Evolutionary conservation across 1,284 basidiomycete species (phyloP).

Genomic region (Clitocybe nebularis): DNA sequence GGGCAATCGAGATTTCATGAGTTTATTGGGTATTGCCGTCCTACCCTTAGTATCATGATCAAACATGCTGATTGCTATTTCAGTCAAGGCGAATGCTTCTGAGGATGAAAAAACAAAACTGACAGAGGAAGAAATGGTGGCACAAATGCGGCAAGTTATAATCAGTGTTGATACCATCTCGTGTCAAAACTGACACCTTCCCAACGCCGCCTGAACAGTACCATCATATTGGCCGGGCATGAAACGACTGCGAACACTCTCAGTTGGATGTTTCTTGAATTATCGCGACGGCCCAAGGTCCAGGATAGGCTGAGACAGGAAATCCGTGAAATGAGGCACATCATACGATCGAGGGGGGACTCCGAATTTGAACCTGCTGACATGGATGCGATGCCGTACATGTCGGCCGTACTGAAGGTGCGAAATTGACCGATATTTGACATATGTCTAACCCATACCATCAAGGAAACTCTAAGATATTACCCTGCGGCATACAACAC

Average conservation of each 20-base stretch:
- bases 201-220: constrained; percentile 21
- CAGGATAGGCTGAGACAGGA: constrained; percentile 49
- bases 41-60: not conserved
- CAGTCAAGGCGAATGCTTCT: constrained; percentile 52
- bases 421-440: constrained; percentile 2
- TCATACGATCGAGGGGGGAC: constrained; percentile 35
- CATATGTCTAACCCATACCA: constrained; percentile 1
- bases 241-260: constrained; percentile 45
- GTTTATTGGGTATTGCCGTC: constrained; percentile 21
- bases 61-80: not conserved
- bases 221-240: constrained; percentile 40
- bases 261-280: constrained; percentile 37
- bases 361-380: constrained; percentile 39
- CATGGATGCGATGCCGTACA: constrained; percentile 49
- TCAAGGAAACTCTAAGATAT: constrained; percentile 37
- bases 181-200: too few relatives aligned
- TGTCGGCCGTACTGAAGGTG: constrained; percentile 51
- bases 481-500: constrained; percentile 30
- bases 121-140: constrained; percentile 46
- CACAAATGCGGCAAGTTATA: constrained; percentile 48
- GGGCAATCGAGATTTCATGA: constrained; percentile 25
- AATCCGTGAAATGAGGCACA: constrained; percentile 32
- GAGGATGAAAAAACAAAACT: constrained; percentile 40
- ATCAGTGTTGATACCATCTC: not conserved
- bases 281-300: constrained; percentile 40